Evolutionary conservation across 2,329 filamentous ascomycete species (phyloP), one percentile per base, ranked within the genome.

Genomic region (Amauroascus verrucosus): DNA sequence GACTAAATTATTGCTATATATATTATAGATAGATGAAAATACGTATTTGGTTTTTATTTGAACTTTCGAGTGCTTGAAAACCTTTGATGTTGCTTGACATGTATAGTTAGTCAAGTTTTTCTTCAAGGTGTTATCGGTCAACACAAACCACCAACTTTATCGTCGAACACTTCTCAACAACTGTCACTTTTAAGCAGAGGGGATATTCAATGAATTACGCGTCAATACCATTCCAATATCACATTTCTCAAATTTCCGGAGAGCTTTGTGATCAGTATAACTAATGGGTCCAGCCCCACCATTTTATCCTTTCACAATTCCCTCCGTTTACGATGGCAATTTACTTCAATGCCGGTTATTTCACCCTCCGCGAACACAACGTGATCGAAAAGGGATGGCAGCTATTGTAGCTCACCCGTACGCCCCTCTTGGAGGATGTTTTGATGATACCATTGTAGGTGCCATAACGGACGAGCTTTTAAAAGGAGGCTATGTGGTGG

Each of bases 371-470:
- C 30, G 57, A 63, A 55, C 60, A 63, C 52, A 41, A 56, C 56
- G 63, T 54, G 16, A 14, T 14, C 32, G 11, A 6, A 26, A 8
- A 52, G 41, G 16, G 74, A 69, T n/a, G 56, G 80, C 76, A 2
- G 82, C 82, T 0, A 75, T 95, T 2, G 72, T 97, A 37, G 90
- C 90, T 11, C 93, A 97, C 67, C 91, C 93, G 0, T 97, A 97
- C 65, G 88, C 88, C 32, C 84, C 88, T 0, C 73, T 97, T 49
- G 93, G 93, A 3, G 93, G 91, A 4, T 83, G 75, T 67, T 93
- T 83, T 64, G 87, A 97, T 65, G 90, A 97, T 65, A 78, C 80
- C 0, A 77, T 95, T 0, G 84, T 97, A 1, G 75, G 80, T n/a
- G 73, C 81, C 7, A 70, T 86, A 2, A 81, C 79, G 0, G 72